Conservation (phyloP, 345 rosid genomes). For the Luvunga scandens region DNA sequence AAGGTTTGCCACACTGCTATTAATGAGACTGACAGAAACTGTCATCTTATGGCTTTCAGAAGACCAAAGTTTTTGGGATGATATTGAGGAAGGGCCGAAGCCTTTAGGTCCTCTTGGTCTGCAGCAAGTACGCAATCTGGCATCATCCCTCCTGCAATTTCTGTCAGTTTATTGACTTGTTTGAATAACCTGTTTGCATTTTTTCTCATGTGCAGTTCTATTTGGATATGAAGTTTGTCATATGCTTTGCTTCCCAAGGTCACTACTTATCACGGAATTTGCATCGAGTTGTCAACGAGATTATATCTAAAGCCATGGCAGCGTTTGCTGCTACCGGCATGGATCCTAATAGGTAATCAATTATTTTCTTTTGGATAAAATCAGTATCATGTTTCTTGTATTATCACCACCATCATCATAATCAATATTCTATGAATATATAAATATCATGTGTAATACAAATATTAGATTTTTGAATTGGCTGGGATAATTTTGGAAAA, state of each 20-base stretch:
- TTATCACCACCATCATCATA: background rate
- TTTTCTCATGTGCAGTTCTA: conserved; percentile 59
- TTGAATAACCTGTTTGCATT: conserved; percentile 4
- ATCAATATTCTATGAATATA: too few relatives aligned
- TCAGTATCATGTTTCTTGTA: background rate
- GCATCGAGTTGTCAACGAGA: conserved; percentile 85
- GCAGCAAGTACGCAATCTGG: conserved; percentile 57
- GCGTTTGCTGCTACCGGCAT: conserved; percentile 90
- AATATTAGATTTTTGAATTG: too few relatives aligned
- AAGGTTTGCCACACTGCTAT: conserved; percentile 80
- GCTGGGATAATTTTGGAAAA: too few relatives aligned
- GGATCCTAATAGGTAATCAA: conserved; percentile 77
- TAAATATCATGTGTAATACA: too few relatives aligned
- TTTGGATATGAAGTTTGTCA: conserved; percentile 92
- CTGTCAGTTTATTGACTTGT: background rate
- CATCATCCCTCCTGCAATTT: conserved; percentile 9
- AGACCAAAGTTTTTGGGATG: conserved; percentile 99
- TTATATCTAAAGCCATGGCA: conserved; percentile 74
- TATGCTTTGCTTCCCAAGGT: conserved; percentile 95
- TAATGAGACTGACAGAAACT: conserved; percentile 97
- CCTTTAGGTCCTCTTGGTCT: conserved; percentile 90
- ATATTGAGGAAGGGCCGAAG: conserved; percentile 93
- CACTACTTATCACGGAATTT: conserved; percentile 91
- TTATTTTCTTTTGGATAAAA: conserved; percentile 7
- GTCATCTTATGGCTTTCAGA: conserved; percentile 91